These are phyloP conservation scores for Pseudogymnoascus sp. DNA, from an alignment of 2,329 filamentous ascomycete species.

Conservation along the genomic window DNA sequence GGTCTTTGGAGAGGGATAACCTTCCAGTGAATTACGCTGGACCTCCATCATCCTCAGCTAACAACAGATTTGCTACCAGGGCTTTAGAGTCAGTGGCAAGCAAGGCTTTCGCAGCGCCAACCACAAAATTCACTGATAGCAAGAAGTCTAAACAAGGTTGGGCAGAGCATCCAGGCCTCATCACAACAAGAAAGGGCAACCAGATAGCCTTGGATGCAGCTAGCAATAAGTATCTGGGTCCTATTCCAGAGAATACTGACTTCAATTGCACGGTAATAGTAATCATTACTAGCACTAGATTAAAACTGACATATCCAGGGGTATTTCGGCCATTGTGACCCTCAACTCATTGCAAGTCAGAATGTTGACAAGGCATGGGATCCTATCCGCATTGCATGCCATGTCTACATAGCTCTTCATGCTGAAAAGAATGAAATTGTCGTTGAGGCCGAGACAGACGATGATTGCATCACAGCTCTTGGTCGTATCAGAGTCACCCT, in stretches of 20 bases:
- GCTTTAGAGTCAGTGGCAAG: neutral
- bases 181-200: conserved; percentile 3
- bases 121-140: neutral
- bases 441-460: neutral
- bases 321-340: neutral
- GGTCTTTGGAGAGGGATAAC: neutral
- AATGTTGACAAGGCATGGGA: conserved; percentile 3
- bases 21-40: neutral
- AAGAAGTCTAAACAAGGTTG: neutral
- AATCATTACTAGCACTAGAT: neutral
- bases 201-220: conserved; percentile 1
- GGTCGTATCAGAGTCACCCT: neutral
- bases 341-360: neutral
- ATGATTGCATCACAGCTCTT: neutral
- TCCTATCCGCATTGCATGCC: neutral
- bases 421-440: neutral
- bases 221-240: neutral
- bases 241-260: neutral
- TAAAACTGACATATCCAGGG: neutral
- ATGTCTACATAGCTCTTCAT: neutral
- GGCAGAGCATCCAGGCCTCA: neutral
- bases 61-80: neutral
- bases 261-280: neutral
- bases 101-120: neutral
- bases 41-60: neutral